Evolutionary conservation across 768 basidiomycete species (phyloP), one percentile per base, ranked within the genome.

Genomic region (Amanita molliuscula): DNA sequence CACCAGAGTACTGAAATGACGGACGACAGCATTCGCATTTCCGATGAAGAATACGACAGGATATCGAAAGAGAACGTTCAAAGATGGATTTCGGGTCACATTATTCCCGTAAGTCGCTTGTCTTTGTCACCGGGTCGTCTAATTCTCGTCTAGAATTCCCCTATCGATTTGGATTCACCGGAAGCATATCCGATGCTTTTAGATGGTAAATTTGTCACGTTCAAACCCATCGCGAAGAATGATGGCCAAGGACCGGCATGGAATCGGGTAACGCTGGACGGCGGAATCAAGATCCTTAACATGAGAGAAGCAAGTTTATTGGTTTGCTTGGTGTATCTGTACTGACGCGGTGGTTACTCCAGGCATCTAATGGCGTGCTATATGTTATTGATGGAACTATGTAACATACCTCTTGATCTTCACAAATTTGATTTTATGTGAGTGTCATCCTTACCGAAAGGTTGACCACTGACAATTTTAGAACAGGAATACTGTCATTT

Each of bases 11-110:
- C 77, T 8, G 57, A 56, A 6, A 53, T 64, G 5, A 50, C 58
- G 0, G 69, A 73, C 20, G 71, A 70, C n/a, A 71, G 65, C 0
- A 67, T 79, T 21, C 65, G 73, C n/a, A 71, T 89, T 8, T 72
- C 82, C 2, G 82, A 89, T 50, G 67, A 81, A 48, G 79, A 88
- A 55, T 79, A 76, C 34, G 82, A 91, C 50, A 65, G 65, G 9
- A 60, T 58, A 40, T 77, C 81, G 6, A 81, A 69, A 65, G 66
- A 65, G 56, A 88, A 91, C 56, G 84, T 94, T 10, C 76, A 82
- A 56, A 73, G 72, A 45, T 95, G 91, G 87, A 74, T 94, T 0
- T 78, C 81, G 1, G 83, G 83, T 2, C 92, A 93, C 59, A 80
- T 94, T 52, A 76, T 95, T 47, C 85, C 89, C 4, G 91, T 92